Conservation (phyloP, 108 stramenopile species). For the Mayamaea pseudoterrestris region DNA sequence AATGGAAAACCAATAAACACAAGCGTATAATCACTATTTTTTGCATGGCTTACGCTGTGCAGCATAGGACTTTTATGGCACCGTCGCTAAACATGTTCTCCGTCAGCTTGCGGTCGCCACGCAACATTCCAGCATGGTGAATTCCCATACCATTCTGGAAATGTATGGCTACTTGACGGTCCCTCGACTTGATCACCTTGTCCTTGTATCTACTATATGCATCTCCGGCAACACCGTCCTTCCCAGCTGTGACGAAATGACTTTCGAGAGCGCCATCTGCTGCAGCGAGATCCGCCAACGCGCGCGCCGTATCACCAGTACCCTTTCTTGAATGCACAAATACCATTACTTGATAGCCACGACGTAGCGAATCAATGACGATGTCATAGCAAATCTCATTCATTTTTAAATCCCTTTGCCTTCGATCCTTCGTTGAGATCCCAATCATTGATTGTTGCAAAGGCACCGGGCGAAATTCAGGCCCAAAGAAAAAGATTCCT, state of each 20-base stretch:
- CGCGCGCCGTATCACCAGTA: conserved; percentile 82
- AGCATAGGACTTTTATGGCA: conserved; percentile 92
- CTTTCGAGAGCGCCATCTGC: conserved; percentile 45
- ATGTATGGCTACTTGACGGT: conserved; percentile 74
- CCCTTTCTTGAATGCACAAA: conserved; percentile 98
- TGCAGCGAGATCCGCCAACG: conserved; percentile 64
- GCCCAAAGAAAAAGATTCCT: conserved; percentile 92
- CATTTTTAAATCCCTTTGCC: conserved; percentile 78
- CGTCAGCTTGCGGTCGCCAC: conserved; percentile 86
- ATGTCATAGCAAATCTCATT: conserved; percentile 87
- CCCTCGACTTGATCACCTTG: conserved; percentile 75
- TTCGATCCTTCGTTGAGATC: conserved; percentile 25
- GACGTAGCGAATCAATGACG: conserved; percentile 73
- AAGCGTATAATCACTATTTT: too few relatives aligned
- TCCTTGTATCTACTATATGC: conserved; percentile 48
- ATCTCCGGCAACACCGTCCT: conserved; percentile 34
- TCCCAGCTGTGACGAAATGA: conserved; percentile 52
- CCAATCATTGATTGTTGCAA: conserved; percentile 95
- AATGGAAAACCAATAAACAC: background rate
- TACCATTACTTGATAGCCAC: conserved; percentile 98
- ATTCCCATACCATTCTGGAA: conserved; percentile 91
- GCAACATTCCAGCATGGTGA: conserved; percentile 99
- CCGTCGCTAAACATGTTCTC: conserved; percentile 94
- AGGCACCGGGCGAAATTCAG: conserved; percentile 96
- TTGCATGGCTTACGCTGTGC: too few relatives aligned